phyloP scores from a whole-genome alignment of 768 basidiomycete species.

The Amanita subjunquillea region DNA sequence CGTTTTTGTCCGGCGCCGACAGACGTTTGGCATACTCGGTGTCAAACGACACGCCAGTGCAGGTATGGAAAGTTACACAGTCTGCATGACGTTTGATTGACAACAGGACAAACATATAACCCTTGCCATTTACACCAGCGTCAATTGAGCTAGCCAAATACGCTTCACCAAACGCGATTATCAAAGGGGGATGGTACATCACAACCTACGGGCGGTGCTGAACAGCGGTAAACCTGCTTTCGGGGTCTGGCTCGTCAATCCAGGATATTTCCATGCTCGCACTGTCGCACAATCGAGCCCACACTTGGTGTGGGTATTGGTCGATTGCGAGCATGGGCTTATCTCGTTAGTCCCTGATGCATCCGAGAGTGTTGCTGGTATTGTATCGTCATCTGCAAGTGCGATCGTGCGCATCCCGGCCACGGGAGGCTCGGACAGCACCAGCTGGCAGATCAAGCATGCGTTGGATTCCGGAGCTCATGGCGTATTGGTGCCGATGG shows the following conservation, averaged over 20 bases:
- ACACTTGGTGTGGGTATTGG: constrained; percentile 50
- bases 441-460: constrained; percentile 64
- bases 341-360: constrained; percentile 44
- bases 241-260: constrained; percentile 54
- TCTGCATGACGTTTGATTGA: too few relatives aligned
- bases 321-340: constrained; percentile 65
- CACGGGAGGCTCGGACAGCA: constrained; percentile 44
- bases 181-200: constrained; percentile 31
- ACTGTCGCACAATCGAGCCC: constrained; percentile 45
- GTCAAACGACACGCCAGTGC: too few relatives aligned
- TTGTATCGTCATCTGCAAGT: constrained; percentile 42
- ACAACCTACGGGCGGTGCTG: constrained; percentile 43
- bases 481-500: constrained; percentile 62
- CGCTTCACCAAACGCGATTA: too few relatives aligned
- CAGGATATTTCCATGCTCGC: constrained; percentile 48
- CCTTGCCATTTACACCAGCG: background rate
- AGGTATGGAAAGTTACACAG: too few relatives aligned
- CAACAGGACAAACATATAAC: too few relatives aligned
- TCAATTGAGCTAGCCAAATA: too few relatives aligned
- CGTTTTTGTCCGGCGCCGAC: too few relatives aligned
- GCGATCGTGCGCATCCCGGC: constrained; percentile 54
- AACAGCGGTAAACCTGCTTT: constrained; percentile 50
- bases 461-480: constrained; percentile 59
- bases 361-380: constrained; percentile 44
- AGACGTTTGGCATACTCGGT: too few relatives aligned